These are phyloP conservation scores for Wickerhamiella vanderwaltii DNA, from an alignment of 805 yeast genomes.

Conservation along the genomic window DNA sequence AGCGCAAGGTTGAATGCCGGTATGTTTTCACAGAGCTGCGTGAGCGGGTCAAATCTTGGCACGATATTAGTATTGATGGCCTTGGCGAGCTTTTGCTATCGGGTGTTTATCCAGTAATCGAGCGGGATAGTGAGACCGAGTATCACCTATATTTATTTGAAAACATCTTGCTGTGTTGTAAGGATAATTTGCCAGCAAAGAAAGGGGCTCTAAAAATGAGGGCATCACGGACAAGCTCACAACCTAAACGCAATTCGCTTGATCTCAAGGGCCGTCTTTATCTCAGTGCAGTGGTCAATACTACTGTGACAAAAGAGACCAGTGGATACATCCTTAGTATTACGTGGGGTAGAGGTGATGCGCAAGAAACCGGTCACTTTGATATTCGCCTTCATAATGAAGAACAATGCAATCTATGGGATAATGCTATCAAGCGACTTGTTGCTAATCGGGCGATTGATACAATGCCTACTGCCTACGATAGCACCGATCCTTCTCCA, in stretches of 20 bases:
- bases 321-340: slow-evolving; percentile 25
- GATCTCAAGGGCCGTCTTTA: slow-evolving; percentile 76
- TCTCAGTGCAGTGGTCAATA: slow-evolving; percentile 49
- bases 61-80: slow-evolving; percentile 64
- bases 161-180: slow-evolving; percentile 49
- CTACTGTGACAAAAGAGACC: slow-evolving; percentile 25
- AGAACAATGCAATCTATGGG: slow-evolving; percentile 79
- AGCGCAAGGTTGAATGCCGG: slow-evolving; percentile 78
- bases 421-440: slow-evolving; percentile 23
- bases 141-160: slow-evolving; percentile 86
- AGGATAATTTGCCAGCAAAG: slow-evolving; percentile 43
- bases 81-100: slow-evolving; percentile 78
- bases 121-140: slow-evolving; percentile 67
- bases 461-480: slow-evolving; percentile 10
- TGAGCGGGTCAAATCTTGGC: slow-evolving; percentile 80
- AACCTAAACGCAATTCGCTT: slow-evolving; percentile 25
- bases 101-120: slow-evolving; percentile 45
- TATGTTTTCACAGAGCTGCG: slow-evolving; percentile 54
- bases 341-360: slow-evolving; percentile 39
- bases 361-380: slow-evolving; percentile 76
- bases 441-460: slow-evolving; percentile 1
- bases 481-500: slow-evolving; percentile 12
- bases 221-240: slow-evolving; percentile 22
- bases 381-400: slow-evolving; percentile 72
- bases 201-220: slow-evolving; percentile 42